Conservation (phyloP, 2,329 filamentous ascomycete species). For the Monascus ruber region DNA sequence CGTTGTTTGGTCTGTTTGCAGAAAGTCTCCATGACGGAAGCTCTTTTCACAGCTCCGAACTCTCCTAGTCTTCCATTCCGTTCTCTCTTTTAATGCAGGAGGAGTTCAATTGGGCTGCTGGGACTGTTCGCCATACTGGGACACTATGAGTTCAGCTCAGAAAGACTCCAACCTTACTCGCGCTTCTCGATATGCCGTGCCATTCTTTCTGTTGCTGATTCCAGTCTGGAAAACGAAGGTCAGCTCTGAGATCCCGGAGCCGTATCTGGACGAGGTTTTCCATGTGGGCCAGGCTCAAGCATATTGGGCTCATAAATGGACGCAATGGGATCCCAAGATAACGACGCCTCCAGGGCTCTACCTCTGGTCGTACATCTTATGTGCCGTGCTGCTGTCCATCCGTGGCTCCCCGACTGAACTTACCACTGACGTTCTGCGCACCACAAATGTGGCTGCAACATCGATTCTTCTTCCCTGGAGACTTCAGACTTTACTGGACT, state of each 20-base stretch:
- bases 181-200: slow-evolving; percentile 25
- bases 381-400: slow-evolving; percentile 12
- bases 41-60: not conserved
- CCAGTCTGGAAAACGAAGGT: slow-evolving; percentile 35
- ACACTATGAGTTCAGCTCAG: slow-evolving; percentile 20
- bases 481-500: slow-evolving; percentile 44
- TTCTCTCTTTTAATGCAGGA: slow-evolving; percentile 1
- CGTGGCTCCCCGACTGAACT: slow-evolving; percentile 21
- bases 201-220: slow-evolving; percentile 23
- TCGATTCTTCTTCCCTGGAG: slow-evolving; percentile 33
- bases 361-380: slow-evolving; percentile 39
- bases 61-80: slow-evolving; percentile 1
- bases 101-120: not conserved
- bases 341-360: slow-evolving; percentile 88
- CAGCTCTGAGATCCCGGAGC: slow-evolving; percentile 40
- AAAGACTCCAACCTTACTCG: slow-evolving; percentile 21
- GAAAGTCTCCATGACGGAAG: not conserved
- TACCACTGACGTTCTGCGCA: slow-evolving; percentile 23
- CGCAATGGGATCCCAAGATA: slow-evolving; percentile 89
- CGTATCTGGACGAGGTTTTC: slow-evolving; percentile 47
- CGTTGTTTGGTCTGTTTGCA: slow-evolving; percentile 25
- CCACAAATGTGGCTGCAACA: slow-evolving; percentile 26
- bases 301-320: slow-evolving; percentile 66
- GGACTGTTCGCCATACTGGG: not conserved
- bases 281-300: slow-evolving; percentile 81